phyloP scores from a whole-genome alignment of 371 early-diverging fungal species.

The Saksenaea vasiformis region DNA sequence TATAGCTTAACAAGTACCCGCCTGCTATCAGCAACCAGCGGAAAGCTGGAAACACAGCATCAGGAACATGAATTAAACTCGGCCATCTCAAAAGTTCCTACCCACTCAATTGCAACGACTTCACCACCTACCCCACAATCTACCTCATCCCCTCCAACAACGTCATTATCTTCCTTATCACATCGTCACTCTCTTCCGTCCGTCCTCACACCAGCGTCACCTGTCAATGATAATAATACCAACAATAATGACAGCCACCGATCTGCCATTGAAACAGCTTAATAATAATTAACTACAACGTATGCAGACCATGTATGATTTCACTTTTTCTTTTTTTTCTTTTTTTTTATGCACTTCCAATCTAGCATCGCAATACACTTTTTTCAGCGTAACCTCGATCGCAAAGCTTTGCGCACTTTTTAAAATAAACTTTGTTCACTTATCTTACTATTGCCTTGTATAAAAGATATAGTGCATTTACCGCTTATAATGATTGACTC shows the following conservation, averaged over 20 bases:
- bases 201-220: neutral
- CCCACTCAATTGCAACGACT: slow-evolving; percentile 5
- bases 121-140: slow-evolving; percentile 15
- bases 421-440: too few species aligned
- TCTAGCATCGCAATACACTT: neutral
- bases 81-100: neutral
- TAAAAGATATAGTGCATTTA: too few species aligned
- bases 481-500: too few species aligned
- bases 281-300: neutral
- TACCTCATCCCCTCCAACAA: slow-evolving; percentile 3
- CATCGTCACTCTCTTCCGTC: neutral
- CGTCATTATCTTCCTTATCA: neutral
- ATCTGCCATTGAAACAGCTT: slow-evolving; percentile 17
- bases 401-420: too few species aligned
- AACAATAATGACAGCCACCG: slow-evolving; percentile 6
- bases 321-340: neutral
- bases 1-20: slow-evolving; percentile 41
- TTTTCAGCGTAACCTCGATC: too few species aligned
- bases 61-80: neutral
- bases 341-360: neutral
- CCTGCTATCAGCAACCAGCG: slow-evolving; percentile 7
- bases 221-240: neutral
- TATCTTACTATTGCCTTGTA: too few species aligned
- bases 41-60: neutral
- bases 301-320: neutral